Evolutionary conservation across 768 basidiomycete species (phyloP).

Genomic region (Boletus sp.): DNA sequence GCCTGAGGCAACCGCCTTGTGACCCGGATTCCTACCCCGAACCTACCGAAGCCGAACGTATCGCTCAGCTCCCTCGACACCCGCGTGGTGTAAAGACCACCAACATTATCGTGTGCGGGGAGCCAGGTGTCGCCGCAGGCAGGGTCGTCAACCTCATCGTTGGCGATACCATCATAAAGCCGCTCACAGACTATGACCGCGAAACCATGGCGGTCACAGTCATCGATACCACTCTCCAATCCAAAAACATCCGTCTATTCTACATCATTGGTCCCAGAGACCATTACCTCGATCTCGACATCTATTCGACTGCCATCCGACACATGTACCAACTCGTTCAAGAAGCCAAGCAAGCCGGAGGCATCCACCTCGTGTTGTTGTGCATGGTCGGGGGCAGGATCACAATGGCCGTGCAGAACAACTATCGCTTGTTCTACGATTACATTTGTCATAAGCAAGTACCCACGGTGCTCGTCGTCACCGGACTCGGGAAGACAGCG

Average conservation of each 20-base stretch:
- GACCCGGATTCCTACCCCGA: slow-evolving; percentile 9
- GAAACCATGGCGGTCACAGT: slow-evolving; percentile 30
- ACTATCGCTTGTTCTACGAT: slow-evolving; percentile 37
- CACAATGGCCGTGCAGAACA: slow-evolving; percentile 30
- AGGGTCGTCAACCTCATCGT: slow-evolving; percentile 28
- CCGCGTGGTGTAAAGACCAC: slow-evolving; percentile 19
- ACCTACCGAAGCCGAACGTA: slow-evolving; percentile 16
- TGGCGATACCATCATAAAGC: slow-evolving; percentile 14
- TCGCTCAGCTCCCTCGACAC: slow-evolving; percentile 16
- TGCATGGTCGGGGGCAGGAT: slow-evolving; percentile 39
- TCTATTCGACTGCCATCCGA: slow-evolving; percentile 17
- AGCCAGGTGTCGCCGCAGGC: slow-evolving; percentile 33
- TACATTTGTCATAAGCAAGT: slow-evolving; percentile 36
- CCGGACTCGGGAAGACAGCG: slow-evolving; percentile 35
- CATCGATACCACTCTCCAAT: slow-evolving; percentile 24
- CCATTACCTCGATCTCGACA: slow-evolving; percentile 19
- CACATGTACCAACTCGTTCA: slow-evolving; percentile 30
- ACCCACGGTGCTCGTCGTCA: slow-evolving; percentile 36
- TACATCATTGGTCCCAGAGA: slow-evolving; percentile 34
- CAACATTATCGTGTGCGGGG: slow-evolving; percentile 44
- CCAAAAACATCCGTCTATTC: slow-evolving; percentile 21
- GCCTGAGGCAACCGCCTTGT: neutral
- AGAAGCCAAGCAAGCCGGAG: slow-evolving; percentile 19
- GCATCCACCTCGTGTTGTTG: slow-evolving; percentile 39
- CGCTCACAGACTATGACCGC: slow-evolving; percentile 25